A percentile compares a stretch with the other conserved stretches of the same genome.
Evolutionary conservation across 1,284 basidiomycete genomes (phyloP).

Genomic region (Lentinus polychrous): DNA sequence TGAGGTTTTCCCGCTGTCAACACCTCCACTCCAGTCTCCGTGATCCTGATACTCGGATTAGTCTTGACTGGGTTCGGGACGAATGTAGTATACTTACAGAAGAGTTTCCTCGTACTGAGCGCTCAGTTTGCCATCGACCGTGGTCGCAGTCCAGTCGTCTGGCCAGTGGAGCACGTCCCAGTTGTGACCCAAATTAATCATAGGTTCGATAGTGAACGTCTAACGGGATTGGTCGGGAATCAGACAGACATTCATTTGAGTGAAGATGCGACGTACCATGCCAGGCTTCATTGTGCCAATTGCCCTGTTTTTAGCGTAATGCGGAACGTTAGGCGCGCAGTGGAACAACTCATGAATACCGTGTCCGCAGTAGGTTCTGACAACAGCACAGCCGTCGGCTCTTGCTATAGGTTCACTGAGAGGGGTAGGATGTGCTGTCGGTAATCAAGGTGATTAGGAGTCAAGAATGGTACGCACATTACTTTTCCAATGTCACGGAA

Average conservation of each 20-base stretch:
- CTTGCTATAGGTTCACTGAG: constrained; percentile 76
- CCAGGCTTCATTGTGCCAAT: constrained; percentile 80
- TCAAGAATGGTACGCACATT: constrained; percentile 51
- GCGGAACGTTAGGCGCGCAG: constrained; percentile 67
- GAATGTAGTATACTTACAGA: constrained; percentile 54
- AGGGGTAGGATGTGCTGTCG: constrained; percentile 1
- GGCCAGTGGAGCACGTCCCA: constrained; percentile 78
- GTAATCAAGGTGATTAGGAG: not conserved
- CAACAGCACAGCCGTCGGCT: constrained; percentile 75
- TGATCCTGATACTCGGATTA: constrained; percentile 55
- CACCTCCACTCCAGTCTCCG: constrained; percentile 86
- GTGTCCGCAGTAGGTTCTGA: constrained; percentile 87
- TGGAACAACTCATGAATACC: constrained; percentile 87
- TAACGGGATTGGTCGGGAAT: constrained; percentile 16
- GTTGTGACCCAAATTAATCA: constrained; percentile 84
- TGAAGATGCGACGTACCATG: constrained; percentile 46
- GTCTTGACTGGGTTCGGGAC: constrained; percentile 2
- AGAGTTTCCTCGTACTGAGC: constrained; percentile 96
- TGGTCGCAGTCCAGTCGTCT: constrained; percentile 93
- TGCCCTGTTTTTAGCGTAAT: constrained; percentile 84
- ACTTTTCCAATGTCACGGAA: constrained; percentile 79
- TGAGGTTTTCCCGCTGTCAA: constrained; percentile 50
- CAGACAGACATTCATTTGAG: not conserved
- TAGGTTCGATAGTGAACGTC: constrained; percentile 81
- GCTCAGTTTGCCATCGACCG: constrained; percentile 80